Evolutionary conservation across 225 moss, liverwort and hornwort genomes (phyloP), one percentile per base, ranked within the genome.

Genomic region (Climacium dendroides): DNA sequence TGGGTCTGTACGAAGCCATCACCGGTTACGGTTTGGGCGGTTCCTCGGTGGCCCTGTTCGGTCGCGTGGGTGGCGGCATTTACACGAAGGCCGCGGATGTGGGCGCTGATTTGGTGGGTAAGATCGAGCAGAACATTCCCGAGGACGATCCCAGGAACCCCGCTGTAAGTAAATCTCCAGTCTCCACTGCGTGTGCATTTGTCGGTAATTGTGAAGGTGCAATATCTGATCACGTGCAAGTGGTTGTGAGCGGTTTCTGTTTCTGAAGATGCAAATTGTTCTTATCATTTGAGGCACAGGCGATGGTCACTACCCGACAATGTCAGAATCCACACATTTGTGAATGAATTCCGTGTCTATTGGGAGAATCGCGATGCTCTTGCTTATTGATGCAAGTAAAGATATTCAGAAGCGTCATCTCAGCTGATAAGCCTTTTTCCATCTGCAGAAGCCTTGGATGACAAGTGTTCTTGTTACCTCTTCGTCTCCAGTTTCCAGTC

Each of bases 1-100:
- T 96, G 23, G 95, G 95, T 48, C 79, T 97, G 20, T 97, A 96
- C 57, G 94, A 97, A 74, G 89, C 96, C 11, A 95, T 96, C 78
- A 96, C 97, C 14, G 94, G 94, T 10, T 94, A 94, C 74, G 92
- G 94, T 39, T 74, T 94, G 83, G 94, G 94, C 39, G 94, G 92
- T 17, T 94, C 94, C 7, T 19, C 92, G 1, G 94, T 94, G 72
- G 94, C 94, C 47, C 78, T 94, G 35, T 94, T 94, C 22, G 94
- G 92, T 52, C 94, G 92, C 52, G 91, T 94, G 71, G 94, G 95
- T 34, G 95, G 94, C 26, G 94, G 95, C 15, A 95, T 95, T 30
- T 94, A 95, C 87, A 95, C 95, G 65, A 95, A 94, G 72, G 95
- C 94, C 14, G 95, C 95, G 4, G 95, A 95, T 66, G 95, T 95